Conservation (phyloP, 768 basidiomycete species). For the Suillus ampliporus region DNA sequence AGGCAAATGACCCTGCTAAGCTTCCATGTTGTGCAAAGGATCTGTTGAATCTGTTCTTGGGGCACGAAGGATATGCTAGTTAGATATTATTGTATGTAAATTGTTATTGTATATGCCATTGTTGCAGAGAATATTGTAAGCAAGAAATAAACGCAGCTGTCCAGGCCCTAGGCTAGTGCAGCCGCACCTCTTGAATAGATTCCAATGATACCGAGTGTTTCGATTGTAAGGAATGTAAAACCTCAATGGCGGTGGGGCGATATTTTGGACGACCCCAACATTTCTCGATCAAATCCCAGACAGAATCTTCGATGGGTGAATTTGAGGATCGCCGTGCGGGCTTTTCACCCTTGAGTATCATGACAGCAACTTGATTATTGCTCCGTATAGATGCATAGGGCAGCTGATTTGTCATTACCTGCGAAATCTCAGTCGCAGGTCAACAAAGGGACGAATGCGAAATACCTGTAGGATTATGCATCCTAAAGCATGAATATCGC, state of each 20-base stretch:
- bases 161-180: too few species aligned
- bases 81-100: too few species aligned
- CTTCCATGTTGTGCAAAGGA: constrained; percentile 47
- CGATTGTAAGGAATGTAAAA: constrained; percentile 16
- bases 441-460: not conserved
- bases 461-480: constrained; percentile 36
- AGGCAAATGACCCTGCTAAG: constrained; percentile 50
- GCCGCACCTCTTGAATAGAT: too few species aligned
- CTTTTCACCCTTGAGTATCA: constrained; percentile 15
- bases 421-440: not conserved
- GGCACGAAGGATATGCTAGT: too few species aligned
- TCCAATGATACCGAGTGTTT: too few species aligned
- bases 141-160: too few species aligned
- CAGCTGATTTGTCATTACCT: constrained; percentile 30
- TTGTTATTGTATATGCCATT: too few species aligned
- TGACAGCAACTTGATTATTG: constrained; percentile 28
- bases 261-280: constrained; percentile 26
- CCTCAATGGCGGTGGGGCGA: constrained; percentile 19
- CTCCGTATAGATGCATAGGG: constrained; percentile 29
- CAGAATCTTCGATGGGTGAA: constrained; percentile 20
- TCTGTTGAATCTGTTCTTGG: constrained; percentile 61
- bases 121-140: too few species aligned
- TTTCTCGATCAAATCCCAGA: constrained; percentile 27
- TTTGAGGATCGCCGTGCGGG: constrained; percentile 20
- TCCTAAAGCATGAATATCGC: constrained; percentile 16